These are phyloP conservation scores for Mortierella antarctica DNA, from an alignment of 192 early-diverging fungal species.

Conservation along the genomic window DNA sequence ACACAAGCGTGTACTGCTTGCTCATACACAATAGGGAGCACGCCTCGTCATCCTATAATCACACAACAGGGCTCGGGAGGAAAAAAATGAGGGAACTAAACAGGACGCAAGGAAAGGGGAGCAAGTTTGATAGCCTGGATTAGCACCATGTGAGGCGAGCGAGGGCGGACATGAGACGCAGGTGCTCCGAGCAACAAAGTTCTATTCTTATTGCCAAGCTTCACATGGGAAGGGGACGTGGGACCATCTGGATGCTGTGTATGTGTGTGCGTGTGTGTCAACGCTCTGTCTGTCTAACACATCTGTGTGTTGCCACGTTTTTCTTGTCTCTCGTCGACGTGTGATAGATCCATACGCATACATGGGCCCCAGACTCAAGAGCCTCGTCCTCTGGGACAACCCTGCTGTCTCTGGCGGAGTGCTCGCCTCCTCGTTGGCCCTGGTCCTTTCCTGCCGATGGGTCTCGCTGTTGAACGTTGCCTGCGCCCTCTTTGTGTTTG, in stretches of 20 bases:
- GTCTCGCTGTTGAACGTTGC: conserved; percentile 45
- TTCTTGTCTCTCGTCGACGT: not conserved
- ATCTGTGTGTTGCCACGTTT: not conserved
- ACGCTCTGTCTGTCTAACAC: not conserved
- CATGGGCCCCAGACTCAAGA: conserved; percentile 47
- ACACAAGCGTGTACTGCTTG: no score
- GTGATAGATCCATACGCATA: conserved; percentile 33
- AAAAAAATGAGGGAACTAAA: no score
- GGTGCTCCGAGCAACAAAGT: no score
- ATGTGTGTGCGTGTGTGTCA: not conserved
- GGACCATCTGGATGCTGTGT: not conserved
- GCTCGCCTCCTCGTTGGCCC: conserved; percentile 22
- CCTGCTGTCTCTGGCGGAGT: conserved; percentile 32
- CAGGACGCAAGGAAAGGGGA: no score
- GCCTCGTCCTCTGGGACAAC: conserved; percentile 48
- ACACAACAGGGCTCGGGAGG: no score
- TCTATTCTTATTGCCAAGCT: conserved; percentile 3
- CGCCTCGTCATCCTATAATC: no score
- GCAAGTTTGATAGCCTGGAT: no score
- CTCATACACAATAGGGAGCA: no score
- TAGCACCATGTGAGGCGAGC: no score
- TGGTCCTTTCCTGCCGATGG: conserved; percentile 52
- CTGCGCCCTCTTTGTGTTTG: conserved; percentile 40
- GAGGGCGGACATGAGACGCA: no score
- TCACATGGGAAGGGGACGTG: not conserved